These are phyloP conservation scores for Mycosphaerella arachidis DNA, from an alignment of 2,329 filamentous ascomycete genomes.

Conservation along the genomic window DNA sequence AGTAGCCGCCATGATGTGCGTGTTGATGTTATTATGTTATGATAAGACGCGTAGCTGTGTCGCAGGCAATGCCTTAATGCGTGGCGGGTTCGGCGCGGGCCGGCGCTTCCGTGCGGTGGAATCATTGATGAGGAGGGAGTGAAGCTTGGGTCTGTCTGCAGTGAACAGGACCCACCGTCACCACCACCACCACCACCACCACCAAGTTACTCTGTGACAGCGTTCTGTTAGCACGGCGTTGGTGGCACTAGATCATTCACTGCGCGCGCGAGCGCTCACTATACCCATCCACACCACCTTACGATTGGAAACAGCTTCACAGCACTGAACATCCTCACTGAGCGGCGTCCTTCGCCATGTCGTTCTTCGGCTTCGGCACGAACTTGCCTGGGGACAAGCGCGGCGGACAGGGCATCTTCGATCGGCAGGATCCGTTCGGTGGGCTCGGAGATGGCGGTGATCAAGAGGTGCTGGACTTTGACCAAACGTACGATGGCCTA, in stretches of 20 bases:
- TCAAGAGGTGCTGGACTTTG: conserved; percentile 72
- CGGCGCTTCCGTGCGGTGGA: background rate
- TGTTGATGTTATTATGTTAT: too few relatives aligned
- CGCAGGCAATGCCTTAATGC: too few relatives aligned
- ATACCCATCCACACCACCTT: background rate
- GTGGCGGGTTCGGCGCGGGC: too few relatives aligned
- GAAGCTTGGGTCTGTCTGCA: background rate
- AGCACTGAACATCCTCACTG: background rate
- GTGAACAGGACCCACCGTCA: background rate
- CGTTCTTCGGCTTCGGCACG: conserved; percentile 86
- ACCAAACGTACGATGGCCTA: conserved; percentile 94
- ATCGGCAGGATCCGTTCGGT: conserved; percentile 76
- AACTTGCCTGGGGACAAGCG: conserved; percentile 58
- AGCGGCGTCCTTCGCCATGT: conserved; percentile 49
- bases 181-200: conserved; percentile 1
- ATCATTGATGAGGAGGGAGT: background rate
- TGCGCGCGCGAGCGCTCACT: background rate
- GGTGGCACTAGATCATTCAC: background rate
- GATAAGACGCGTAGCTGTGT: too few relatives aligned
- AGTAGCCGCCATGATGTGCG: too few relatives aligned
- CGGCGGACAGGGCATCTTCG: conserved; percentile 71
- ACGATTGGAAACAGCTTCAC: background rate
- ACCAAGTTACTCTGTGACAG: background rate
- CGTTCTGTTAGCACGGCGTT: background rate
- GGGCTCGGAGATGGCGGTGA: conserved; percentile 56